Evolutionary conservation across 768 basidiomycete species (phyloP).

Genomic region (Podaxis sp.): DNA sequence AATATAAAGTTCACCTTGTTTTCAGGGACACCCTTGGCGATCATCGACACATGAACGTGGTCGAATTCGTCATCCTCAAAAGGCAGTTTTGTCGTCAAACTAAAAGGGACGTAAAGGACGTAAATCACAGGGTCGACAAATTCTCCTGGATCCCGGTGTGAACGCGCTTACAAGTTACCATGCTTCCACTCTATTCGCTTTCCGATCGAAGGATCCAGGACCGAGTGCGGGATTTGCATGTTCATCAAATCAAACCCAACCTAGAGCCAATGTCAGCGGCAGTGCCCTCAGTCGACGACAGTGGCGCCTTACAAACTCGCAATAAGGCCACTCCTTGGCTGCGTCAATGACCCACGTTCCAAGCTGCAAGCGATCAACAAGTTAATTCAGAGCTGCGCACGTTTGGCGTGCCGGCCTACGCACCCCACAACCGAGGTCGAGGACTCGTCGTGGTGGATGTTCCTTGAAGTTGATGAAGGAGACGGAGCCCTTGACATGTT

Average conservation of each 20-base stretch:
- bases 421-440: conserved; percentile 81
- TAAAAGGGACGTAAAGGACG: conserved; percentile 25
- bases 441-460: conserved; percentile 50
- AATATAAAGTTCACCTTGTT: conserved; percentile 52
- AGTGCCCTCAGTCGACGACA: neutral
- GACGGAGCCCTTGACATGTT: conserved; percentile 52
- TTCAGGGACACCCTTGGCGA: conserved; percentile 71
- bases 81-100: conserved; percentile 72
- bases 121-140: conserved; percentile 6
- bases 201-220: conserved; percentile 51
- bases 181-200: conserved; percentile 69
- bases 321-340: conserved; percentile 67
- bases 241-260: conserved; percentile 81
- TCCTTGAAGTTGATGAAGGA: conserved; percentile 60
- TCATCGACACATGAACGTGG: conserved; percentile 68
- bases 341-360: conserved; percentile 75
- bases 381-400: conserved; percentile 4
- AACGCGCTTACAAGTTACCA: conserved; percentile 65
- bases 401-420: neutral
- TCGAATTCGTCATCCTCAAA: conserved; percentile 86
- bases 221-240: conserved; percentile 59
- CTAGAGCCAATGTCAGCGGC: conserved; percentile 31
- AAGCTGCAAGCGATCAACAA: conserved; percentile 36
- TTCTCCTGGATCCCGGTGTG: neutral
- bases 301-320: conserved; percentile 53